Conservation (phyloP, 371 early-diverging fungal species). For the Sporodiniella umbellata region DNA sequence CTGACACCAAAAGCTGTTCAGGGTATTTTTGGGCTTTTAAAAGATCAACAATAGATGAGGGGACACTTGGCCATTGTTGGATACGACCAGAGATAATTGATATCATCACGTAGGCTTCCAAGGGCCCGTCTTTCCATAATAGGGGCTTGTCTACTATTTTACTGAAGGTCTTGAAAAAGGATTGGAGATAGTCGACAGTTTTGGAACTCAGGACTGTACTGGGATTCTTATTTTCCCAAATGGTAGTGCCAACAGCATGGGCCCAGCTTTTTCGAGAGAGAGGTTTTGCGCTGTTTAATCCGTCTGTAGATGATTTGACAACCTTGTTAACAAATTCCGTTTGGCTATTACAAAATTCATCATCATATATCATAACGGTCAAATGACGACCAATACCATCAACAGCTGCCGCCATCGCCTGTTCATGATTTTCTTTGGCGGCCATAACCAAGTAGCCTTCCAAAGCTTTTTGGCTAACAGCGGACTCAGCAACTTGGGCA, state of each 20-base stretch:
- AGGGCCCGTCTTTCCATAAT: conserved; percentile 62
- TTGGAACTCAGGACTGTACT: conserved; percentile 33
- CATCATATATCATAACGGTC: conserved; percentile 47
- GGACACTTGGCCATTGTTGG: conserved; percentile 38
- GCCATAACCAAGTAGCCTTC: conserved; percentile 62
- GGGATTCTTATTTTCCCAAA: conserved; percentile 43
- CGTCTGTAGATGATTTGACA: conserved; percentile 50
- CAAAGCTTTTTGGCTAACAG: conserved; percentile 60
- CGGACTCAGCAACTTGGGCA: conserved; percentile 46
- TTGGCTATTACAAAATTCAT: conserved; percentile 38
- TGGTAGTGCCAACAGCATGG: conserved; percentile 42
- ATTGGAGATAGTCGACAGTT: conserved; percentile 42
- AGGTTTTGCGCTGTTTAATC: conserved; percentile 57
- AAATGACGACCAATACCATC: conserved; percentile 63
- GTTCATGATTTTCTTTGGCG: conserved; percentile 79
- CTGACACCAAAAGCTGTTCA: conserved; percentile 24
- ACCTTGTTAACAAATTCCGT: conserved; percentile 36
- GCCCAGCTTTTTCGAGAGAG: conserved; percentile 60
- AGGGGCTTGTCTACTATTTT: conserved; percentile 66
- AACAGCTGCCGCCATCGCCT: conserved; percentile 61
- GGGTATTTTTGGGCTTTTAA: conserved; percentile 44
- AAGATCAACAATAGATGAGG: conserved; percentile 27
- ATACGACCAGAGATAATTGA: conserved; percentile 48
- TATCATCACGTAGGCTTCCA: conserved; percentile 72
- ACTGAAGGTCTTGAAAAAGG: conserved; percentile 54